phyloP scores from a whole-genome alignment of 2,329 filamentous ascomycete species.

The Phialophora expanda region DNA sequence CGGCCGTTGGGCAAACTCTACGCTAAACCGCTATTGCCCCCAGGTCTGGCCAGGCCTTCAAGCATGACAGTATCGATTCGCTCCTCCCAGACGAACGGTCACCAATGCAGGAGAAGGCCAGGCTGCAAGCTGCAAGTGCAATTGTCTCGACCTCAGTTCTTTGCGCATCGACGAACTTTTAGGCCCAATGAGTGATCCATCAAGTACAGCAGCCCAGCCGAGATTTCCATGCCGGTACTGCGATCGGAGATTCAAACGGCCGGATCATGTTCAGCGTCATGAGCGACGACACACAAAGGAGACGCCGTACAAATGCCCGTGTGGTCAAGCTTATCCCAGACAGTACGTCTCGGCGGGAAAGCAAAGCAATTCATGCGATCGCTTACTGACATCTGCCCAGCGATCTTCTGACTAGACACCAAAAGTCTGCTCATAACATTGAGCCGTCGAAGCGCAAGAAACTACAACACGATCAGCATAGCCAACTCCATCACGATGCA shows the following conservation, averaged over 20 bases:
- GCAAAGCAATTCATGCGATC: background rate
- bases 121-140: background rate
- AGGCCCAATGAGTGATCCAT: background rate
- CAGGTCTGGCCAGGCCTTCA: background rate
- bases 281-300: slow-evolving; percentile 19
- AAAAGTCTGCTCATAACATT: slow-evolving; percentile 2
- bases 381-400: background rate
- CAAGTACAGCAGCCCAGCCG: background rate
- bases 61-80: background rate
- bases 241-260: slow-evolving; percentile 11
- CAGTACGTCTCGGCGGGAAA: background rate
- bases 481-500: background rate
- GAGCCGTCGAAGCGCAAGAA: background rate
- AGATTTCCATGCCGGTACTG: slow-evolving; percentile 17
- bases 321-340: slow-evolving; percentile 11
- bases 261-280: slow-evolving; percentile 17
- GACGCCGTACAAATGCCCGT: slow-evolving; percentile 17
- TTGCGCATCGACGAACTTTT: background rate
- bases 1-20: background rate
- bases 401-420: slow-evolving; percentile 10
- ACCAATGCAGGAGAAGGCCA: background rate
- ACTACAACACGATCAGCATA: background rate
- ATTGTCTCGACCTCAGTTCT: background rate
- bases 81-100: background rate
- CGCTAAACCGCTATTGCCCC: background rate